Conservation (phyloP, 2,329 filamentous ascomycete species). For the Cryphonectria naterciae region DNA sequence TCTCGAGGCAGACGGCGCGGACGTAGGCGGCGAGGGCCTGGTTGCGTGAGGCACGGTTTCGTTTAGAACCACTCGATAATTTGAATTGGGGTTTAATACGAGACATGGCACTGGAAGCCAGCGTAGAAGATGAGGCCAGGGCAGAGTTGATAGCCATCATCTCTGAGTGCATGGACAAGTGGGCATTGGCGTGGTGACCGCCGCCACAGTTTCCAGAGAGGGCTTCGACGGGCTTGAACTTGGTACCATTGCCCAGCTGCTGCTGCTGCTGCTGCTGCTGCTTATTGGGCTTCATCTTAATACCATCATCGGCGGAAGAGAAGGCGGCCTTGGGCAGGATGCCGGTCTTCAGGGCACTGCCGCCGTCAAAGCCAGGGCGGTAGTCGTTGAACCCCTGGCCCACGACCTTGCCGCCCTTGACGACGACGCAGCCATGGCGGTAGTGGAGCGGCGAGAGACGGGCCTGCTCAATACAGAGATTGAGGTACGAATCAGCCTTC, state of each 20-base stretch:
- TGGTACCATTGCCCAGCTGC: constrained; percentile 32
- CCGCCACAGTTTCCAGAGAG: constrained; percentile 34
- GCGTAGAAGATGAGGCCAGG: constrained; percentile 47
- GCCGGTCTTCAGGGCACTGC: constrained; percentile 51
- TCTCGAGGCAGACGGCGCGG: constrained; percentile 45
- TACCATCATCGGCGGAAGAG: constrained; percentile 41
- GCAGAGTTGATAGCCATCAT: constrained; percentile 60
- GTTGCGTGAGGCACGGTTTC: constrained; percentile 47
- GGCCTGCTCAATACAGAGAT: constrained; percentile 56
- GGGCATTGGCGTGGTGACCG: constrained; percentile 45
- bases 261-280: constrained; percentile 6
- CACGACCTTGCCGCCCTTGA: constrained; percentile 57
- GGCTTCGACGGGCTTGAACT: constrained; percentile 46
- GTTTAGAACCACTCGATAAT: constrained; percentile 54
- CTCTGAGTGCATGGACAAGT: constrained; percentile 57
- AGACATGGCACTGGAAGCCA: constrained; percentile 47
- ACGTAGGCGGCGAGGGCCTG: constrained; percentile 49
- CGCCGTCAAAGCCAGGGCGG: constrained; percentile 53
- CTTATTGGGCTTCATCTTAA: constrained; percentile 35
- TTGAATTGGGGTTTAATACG: constrained; percentile 54
- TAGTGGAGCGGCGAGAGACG: constrained; percentile 52
- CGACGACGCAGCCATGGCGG: constrained; percentile 51
- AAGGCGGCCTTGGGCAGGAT: constrained; percentile 41
- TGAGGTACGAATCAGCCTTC: constrained; percentile 49
- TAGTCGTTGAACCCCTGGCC: constrained; percentile 56